phyloP scores from a whole-genome alignment of 176 grass and related monocot genomes.

The Musa acuminata region DNA sequence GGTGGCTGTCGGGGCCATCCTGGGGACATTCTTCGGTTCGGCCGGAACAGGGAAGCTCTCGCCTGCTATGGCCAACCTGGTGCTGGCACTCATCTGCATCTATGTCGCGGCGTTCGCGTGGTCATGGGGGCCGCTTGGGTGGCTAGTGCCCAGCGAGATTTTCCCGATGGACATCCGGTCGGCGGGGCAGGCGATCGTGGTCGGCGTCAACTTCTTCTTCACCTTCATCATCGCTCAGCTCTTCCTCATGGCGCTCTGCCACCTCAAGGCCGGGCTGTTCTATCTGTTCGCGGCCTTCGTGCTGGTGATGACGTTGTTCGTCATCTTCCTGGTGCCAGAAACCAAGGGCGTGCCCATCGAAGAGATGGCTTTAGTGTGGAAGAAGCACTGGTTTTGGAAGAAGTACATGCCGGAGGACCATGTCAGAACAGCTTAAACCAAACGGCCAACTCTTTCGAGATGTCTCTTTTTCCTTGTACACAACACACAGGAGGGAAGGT shows the following conservation, averaged over 20 bases:
- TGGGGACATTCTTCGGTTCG: conserved; percentile 17
- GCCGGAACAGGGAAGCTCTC: conserved; percentile 9
- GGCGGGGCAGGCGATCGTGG: not conserved
- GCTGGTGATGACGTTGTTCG: not conserved
- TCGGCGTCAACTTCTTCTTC: not conserved
- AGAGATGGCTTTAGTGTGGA: not conserved
- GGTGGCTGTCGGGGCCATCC: conserved; percentile 13
- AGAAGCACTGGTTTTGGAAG: not conserved
- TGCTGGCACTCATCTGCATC: not conserved
- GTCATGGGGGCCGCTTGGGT: conserved; percentile 9
- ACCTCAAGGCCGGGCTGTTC: not conserved
- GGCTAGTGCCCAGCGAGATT: conserved; percentile 10
- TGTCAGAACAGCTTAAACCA: no score
- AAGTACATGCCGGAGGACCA: not conserved
- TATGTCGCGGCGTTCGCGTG: not conserved
- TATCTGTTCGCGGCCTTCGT: not conserved
- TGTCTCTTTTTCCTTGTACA: no score
- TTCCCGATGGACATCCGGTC: not conserved
- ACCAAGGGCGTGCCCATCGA: conserved; percentile 2
- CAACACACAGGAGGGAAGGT: no score
- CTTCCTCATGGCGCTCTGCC: not conserved
- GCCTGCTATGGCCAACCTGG: not conserved
- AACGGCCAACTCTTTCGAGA: no score
- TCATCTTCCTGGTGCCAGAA: not conserved
- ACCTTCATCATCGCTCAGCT: not conserved